Evolutionary conservation across 805 yeast species (phyloP), one percentile per base, ranked within the genome.

Genomic region (Hanseniaspora opuntiae): DNA sequence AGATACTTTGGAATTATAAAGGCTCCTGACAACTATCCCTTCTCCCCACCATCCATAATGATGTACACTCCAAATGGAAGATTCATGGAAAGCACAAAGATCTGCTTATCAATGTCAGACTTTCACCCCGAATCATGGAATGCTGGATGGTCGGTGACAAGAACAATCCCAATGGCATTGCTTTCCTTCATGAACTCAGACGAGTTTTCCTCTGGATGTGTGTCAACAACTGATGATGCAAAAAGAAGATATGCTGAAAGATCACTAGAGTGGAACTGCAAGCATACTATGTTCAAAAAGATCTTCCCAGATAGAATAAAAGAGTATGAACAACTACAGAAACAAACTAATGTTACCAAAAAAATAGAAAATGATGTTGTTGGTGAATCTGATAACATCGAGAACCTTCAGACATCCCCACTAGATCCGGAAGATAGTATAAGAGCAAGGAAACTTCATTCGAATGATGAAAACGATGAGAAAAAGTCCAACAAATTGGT

Each of bases 61-160:
- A 87, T 89, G 85, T 71, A 81, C 45, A 89, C 97, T 0, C 96
- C 97, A 5, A 84, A 82, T 60, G 97, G 96, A 4, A 73, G 96
- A 49, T 89, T 89, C 65, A 78, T 80, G 55, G 76, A 87, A 54
- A 86, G 86, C 64, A 81, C 87, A 3, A 71, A 96, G 47, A 73
- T 89, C 28, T 89, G 97, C 68, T 71, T 89, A 47, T 81, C 89
- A n/a, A 88, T 89, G 83, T 82, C 94, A 61, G 97, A 89, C 68
- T 89, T 79, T 66, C 97, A 89, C 61, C 96, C 96, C 3, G 93
- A 88, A 65, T 71, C 84, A 1, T 89, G 97, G 97, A 88, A 89
- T 65, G 97, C 97, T 1, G 87, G 95, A 7, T 89, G 97, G 97
- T 80, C 88, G 45, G 96, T 89, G 25, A 73, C 86, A 35, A 50